Evolutionary conservation across 2,329 filamentous ascomycete species (phyloP), one percentile per base, ranked within the genome.

Genomic region (Fusarium brachygibbosum): DNA sequence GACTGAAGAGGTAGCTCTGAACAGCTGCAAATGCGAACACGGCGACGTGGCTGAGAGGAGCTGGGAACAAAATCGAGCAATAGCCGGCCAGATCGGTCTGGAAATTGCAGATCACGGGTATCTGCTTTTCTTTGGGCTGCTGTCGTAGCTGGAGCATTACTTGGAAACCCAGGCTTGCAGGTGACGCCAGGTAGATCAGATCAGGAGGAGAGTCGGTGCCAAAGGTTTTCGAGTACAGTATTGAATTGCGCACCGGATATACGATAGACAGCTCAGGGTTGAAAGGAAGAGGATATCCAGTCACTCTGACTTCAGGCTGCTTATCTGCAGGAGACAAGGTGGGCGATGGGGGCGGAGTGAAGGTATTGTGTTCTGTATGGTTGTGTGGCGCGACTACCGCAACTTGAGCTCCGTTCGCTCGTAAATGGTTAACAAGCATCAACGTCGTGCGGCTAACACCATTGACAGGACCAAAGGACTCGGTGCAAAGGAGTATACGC

Each of bases 11-110:
- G 69, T 88, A 91, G 46, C 89, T 88, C 77, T 92, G 89, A 2
- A 91, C 88, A 3, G 84, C 79, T 17, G 86, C 84, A 57, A 92
- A 87, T 13, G 90, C 81, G 76, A 85, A 88, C 46, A 89, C 88
- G 6, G 88, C 89, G 58, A 90, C 83, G 13, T 79, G 79, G 70
- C 88, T 87, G 19, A 93, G 81, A 0, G 88, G 88, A 2, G 82
- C 79, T 0, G 90, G 88, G 63, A 93, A 90, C n/a, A 93, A 80
- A 51, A 92, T 91, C 49, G 86, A 84, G 72, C 88, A 90, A 76
- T 92, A 93, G 3, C 89, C 89, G 0, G 88, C 87, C 12, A 93
- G 80, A 74, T 92, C 90, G 1, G 90, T 93, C 77, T 92, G 90
- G 69, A 91, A 92, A 76, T 92, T 93, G 75, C 90, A 86, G 42